Evolutionary conservation across 2,329 filamentous ascomycete genomes (phyloP), one percentile per base, ranked within the genome.

Genomic region (Stagonosporopsis cucurbitacearum): DNA sequence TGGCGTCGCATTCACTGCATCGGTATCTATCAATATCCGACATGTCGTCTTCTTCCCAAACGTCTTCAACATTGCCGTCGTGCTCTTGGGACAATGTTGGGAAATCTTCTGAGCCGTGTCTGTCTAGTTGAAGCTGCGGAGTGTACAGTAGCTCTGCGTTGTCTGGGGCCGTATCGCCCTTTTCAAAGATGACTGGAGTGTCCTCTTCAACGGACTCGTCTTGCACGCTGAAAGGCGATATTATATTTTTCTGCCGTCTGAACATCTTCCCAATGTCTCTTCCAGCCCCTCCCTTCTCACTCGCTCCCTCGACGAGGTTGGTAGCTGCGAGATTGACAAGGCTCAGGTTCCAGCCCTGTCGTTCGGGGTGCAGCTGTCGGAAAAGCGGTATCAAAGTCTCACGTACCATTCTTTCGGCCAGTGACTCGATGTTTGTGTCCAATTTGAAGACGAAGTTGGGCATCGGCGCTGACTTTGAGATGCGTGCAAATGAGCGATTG

Each of bases 201-300:
- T 20, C 8, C 7, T 2, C 30, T 17, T 42, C 43, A 30, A 11
- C 23, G n/a, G 36, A 23, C 25, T 42, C 30, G 2, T 48, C 26
- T 19, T 32, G 43, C 32, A 49, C 32, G 35, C 40, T 28, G 40
- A 49, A 53, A 2, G 49, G 86, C 57, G 82, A 86, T 50, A 92
- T 77, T 26, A 86, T 83, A 40, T 86, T 82, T 45, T 91, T 87
- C 70, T 96, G 92, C 50, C 81, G 82, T 67, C 80, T 86, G 72
- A 97, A 96, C 92, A 97, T 96, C 67, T 81, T 84, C 1, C 84
- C 83, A 63, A 97, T 96, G 67, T 96, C 88, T 60, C 89, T 82
- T 1, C 90, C 91, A 12, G 68, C 73, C 0, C 77, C 78, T 20
- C 73, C 76, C 62, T 73, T 80, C 49, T 75, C 77, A 8, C 79